Evolutionary conservation across 345 rosid species (phyloP).

Genomic region (Aquilaria sinensis): DNA sequence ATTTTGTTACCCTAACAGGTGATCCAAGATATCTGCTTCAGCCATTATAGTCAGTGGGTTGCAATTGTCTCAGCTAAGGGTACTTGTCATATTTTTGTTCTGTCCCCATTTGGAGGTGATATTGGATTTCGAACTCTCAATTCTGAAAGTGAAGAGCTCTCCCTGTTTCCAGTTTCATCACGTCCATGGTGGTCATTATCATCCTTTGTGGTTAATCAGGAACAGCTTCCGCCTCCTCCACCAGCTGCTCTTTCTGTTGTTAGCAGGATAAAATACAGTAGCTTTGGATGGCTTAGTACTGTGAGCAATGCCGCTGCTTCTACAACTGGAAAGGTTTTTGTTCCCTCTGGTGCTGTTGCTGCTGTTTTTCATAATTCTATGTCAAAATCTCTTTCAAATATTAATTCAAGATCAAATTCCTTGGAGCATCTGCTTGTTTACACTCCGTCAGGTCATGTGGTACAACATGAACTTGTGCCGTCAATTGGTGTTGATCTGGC

Average conservation of each 20-base stretch:
- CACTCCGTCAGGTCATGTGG: slow-evolving; percentile 65
- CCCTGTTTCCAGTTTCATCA: slow-evolving; percentile 49
- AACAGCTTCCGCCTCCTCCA: slow-evolving; percentile 51
- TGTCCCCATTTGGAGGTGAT: slow-evolving; percentile 79
- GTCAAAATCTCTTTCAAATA: slow-evolving; percentile 23
- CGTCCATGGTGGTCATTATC: slow-evolving; percentile 82
- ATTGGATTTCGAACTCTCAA: slow-evolving; percentile 52
- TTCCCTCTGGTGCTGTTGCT: slow-evolving; percentile 71
- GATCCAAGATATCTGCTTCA: slow-evolving; percentile 96
- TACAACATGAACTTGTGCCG: slow-evolving; percentile 56
- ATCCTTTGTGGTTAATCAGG: slow-evolving; percentile 43
- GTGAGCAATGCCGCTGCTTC: slow-evolving; percentile 69
- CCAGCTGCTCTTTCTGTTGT: slow-evolving; percentile 76
- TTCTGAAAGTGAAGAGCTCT: slow-evolving; percentile 47
- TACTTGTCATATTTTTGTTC: slow-evolving; percentile 87
- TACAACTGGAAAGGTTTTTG: slow-evolving; percentile 50
- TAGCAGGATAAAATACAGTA: slow-evolving; percentile 88
- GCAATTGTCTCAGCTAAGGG: slow-evolving; percentile 91
- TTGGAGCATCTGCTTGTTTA: slow-evolving; percentile 57
- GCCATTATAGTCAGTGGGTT: slow-evolving; percentile 88
- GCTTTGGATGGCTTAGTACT: slow-evolving; percentile 93
- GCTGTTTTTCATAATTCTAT: slow-evolving; percentile 54
- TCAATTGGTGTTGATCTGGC: slow-evolving; percentile 34
- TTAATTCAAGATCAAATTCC: slow-evolving; percentile 26
- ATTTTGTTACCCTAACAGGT: slow-evolving; percentile 46